These are phyloP conservation scores for Tricholoma bakamatsutake DNA, from an alignment of 768 basidiomycete genomes.

Conservation along the genomic window DNA sequence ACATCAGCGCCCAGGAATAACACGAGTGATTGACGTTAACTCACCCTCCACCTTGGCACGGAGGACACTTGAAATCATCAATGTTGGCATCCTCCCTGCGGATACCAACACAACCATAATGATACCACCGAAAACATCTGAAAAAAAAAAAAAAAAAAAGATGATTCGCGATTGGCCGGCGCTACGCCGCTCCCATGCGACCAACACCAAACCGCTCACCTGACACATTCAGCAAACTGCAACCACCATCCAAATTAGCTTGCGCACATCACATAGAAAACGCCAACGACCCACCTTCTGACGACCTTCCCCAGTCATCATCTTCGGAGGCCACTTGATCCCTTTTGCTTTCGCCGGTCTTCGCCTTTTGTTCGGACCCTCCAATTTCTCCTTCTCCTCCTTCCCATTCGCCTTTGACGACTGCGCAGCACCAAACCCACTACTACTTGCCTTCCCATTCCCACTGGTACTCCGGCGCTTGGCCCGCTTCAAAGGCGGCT, in stretches of 20 bases:
- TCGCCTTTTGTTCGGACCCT: constrained; percentile 4
- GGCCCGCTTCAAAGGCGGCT: constrained; percentile 28
- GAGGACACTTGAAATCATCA: constrained; percentile 36
- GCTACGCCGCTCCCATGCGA: no score
- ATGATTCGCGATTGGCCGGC: neutral
- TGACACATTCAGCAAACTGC: constrained; percentile 25
- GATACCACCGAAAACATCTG: constrained; percentile 33
- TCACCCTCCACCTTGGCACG: constrained; percentile 29
- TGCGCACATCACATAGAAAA: neutral
- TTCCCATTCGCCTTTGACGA: constrained; percentile 4
- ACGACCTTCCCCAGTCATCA: constrained; percentile 5
- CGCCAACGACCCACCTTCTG: constrained; percentile 20
- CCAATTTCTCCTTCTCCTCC: constrained; percentile 4
- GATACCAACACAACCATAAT: constrained; percentile 46
- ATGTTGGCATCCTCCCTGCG: constrained; percentile 34
- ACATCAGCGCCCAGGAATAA: neutral
- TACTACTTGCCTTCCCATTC: constrained; percentile 1
- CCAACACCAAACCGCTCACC: constrained; percentile 3
- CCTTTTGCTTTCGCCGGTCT: constrained; percentile 7
- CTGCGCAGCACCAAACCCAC: neutral
- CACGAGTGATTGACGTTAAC: constrained; percentile 9
- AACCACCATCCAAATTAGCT: neutral
- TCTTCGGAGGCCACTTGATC: constrained; percentile 8
- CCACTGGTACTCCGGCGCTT: constrained; percentile 4
- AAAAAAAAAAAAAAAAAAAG: constrained; percentile 9